Percentiles rank a stretch among this genome's conserved stretches.
phyloP scores from a whole-genome alignment of 176 grass and related monocot species.

The Pharus latifolius region DNA sequence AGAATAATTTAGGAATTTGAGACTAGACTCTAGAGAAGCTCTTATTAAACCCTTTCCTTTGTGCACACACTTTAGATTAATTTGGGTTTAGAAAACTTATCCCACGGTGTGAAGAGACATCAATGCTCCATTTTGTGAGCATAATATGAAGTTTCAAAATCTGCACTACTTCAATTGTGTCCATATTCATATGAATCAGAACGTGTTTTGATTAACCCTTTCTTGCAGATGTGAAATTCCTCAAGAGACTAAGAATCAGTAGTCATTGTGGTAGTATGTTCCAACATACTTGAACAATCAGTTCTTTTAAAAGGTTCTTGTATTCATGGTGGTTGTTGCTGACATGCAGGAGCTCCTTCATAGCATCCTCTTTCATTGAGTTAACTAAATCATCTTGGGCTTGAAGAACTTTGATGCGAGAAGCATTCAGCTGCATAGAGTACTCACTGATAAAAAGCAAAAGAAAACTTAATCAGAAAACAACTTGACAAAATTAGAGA shows the following conservation, averaged over 20 bases:
- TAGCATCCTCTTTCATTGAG: conserved; percentile 79
- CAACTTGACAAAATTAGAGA: background rate
- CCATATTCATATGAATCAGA: too few species aligned
- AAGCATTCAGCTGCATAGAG: conserved; percentile 97
- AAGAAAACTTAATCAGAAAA: conserved; percentile 14
- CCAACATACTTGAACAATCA: conserved; percentile 77
- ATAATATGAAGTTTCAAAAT: too few species aligned
- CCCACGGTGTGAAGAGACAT: background rate
- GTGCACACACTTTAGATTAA: background rate
- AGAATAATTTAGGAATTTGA: background rate
- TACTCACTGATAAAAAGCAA: conserved; percentile 63
- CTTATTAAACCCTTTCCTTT: background rate
- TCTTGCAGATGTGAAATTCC: background rate
- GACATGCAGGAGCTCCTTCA: conserved; percentile 61
- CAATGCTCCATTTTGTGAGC: background rate
- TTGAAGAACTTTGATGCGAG: conserved; percentile 96
- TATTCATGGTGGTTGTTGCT: conserved; percentile 59
- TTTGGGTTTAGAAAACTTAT: background rate
- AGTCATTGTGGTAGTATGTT: background rate
- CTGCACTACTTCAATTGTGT: too few species aligned
- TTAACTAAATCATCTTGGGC: conserved; percentile 95
- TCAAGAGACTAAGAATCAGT: too few species aligned
- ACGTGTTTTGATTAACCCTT: too few species aligned
- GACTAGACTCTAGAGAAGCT: background rate
- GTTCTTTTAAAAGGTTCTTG: conserved; percentile 61